phyloP scores from a whole-genome alignment of 129 eudicot genomes.

The Artemisia tridentata region DNA sequence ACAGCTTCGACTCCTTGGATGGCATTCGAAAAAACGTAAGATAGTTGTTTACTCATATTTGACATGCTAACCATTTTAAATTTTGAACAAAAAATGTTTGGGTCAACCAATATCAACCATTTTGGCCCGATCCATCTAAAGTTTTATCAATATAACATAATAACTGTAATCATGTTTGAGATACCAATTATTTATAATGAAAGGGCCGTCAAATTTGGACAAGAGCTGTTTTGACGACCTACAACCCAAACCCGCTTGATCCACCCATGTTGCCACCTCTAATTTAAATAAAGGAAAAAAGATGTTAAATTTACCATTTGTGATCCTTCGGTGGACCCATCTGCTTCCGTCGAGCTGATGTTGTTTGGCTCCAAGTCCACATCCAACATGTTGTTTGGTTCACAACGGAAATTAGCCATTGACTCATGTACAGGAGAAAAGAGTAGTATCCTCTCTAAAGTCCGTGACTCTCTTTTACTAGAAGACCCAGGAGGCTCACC shows the following conservation, averaged over 20 bases:
- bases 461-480: conserved; percentile 35
- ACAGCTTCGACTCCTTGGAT: too few species aligned
- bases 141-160: background rate
- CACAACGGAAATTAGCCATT: conserved; percentile 25
- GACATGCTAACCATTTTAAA: background rate
- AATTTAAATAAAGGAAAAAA: background rate
- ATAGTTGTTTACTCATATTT: too few species aligned
- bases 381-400: conserved; percentile 5
- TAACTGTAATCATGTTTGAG: background rate
- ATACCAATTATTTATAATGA: background rate
- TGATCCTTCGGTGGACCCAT: conserved; percentile 16
- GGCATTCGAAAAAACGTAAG: too few species aligned
- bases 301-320: conserved; percentile 12
- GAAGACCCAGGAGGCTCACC: conserved; percentile 15
- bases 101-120: background rate
- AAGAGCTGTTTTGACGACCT: background rate
- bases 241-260: background rate
- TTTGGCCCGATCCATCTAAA: background rate
- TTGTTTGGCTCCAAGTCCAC: conserved; percentile 7
- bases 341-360: background rate
- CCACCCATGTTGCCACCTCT: background rate
- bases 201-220: background rate
- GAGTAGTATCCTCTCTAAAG: conserved; percentile 48
- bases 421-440: conserved; percentile 42
- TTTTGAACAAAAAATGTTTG: background rate